Evolutionary conservation across 129 eudicot species (phyloP), one percentile per base, ranked within the genome.

Genomic region (Centaurea solstitialis): DNA sequence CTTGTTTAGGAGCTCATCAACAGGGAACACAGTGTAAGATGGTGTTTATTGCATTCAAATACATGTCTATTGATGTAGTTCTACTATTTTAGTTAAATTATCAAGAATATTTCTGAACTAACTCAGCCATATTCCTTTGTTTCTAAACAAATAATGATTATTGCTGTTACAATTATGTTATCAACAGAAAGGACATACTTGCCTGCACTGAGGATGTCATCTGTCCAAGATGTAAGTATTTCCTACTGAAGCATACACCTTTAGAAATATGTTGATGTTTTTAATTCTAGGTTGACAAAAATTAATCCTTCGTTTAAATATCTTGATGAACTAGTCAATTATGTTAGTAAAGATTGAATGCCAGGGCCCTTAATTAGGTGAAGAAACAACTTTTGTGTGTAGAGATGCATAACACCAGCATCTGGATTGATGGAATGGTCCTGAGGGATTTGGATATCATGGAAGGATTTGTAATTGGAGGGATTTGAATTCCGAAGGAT

Each of bases 171-270:
- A 21, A 72, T 10, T 61, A 23, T 17, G 28, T 76, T 22, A 80
- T 59, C 77, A 79, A 89, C 91, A 93, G 97, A 75, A 76, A 77
- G 80, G 87, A 81, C 65, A 45, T 90, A 73, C 93, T 90, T 84
- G 92, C 97, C 1, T 93, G 97, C 73, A 61, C 47, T 11, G 66
- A 76, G 26, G 87, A 87, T 82, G 68, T 88, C 64, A 80, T 70
- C 65, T 93, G 97, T 78, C 95, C 97, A 30, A 86, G 79, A 88
- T 93, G 97, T 93, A 90, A 87, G 95, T 85, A 50, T 68, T 17
- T 72, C 70, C 22, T 65, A 43, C 64, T 30, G 38, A 22, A 40
- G 9, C 28, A 43, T 40, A 28, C 59, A 15, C 30, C 68, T 20
- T 64, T 64, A 21, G 8, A 64, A 17, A 5, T 5, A 57, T 57